A percentile compares a stretch with the other conserved stretches of the same genome.
phyloP scores from a whole-genome alignment of 2,329 filamentous ascomycete species.

The Raffaelea deltoideospora region DNA sequence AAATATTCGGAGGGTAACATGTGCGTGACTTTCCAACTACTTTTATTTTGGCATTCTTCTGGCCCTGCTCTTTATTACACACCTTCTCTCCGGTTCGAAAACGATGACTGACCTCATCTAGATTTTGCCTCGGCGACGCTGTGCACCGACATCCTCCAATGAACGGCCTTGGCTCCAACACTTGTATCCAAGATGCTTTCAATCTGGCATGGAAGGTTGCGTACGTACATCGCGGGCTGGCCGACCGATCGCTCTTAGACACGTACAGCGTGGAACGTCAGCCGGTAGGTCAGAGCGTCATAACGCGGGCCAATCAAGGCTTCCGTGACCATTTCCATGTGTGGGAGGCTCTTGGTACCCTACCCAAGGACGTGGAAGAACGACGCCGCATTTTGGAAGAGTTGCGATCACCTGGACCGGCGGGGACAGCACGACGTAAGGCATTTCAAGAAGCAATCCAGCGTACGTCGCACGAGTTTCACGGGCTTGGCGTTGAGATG shows the following conservation, averaged over 20 bases:
- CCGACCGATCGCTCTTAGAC: slow-evolving; percentile 21
- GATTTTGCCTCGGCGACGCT: slow-evolving; percentile 40
- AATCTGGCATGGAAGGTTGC: slow-evolving; percentile 42
- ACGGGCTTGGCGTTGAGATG: slow-evolving; percentile 44
- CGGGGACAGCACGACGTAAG: slow-evolving; percentile 22
- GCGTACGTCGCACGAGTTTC: slow-evolving; percentile 31
- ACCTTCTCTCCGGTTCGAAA: background rate
- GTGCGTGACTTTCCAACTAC: too few species aligned
- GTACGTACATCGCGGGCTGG: slow-evolving; percentile 23
- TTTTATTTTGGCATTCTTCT: too few species aligned
- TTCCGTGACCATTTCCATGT: slow-evolving; percentile 33
- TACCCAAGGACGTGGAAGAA: slow-evolving; percentile 20
- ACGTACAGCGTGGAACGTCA: slow-evolving; percentile 31
- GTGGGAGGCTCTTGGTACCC: slow-evolving; percentile 29
- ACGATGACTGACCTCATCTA: background rate
- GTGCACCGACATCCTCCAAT: slow-evolving; percentile 42
- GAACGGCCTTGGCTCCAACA: slow-evolving; percentile 42
- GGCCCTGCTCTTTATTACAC: background rate
- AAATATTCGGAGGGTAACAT: slow-evolving; percentile 25
- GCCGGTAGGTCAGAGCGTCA: slow-evolving; percentile 30
- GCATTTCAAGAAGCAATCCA: slow-evolving; percentile 25
- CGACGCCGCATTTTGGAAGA: slow-evolving; percentile 24
- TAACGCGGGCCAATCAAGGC: slow-evolving; percentile 41
- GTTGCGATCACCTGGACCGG: slow-evolving; percentile 20
- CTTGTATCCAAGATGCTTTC: slow-evolving; percentile 40